Percentiles rank a stretch among this genome's conserved stretches.
Conservation (phyloP, 306 rosid genomes). For the Vigna unguiculata region DNA sequence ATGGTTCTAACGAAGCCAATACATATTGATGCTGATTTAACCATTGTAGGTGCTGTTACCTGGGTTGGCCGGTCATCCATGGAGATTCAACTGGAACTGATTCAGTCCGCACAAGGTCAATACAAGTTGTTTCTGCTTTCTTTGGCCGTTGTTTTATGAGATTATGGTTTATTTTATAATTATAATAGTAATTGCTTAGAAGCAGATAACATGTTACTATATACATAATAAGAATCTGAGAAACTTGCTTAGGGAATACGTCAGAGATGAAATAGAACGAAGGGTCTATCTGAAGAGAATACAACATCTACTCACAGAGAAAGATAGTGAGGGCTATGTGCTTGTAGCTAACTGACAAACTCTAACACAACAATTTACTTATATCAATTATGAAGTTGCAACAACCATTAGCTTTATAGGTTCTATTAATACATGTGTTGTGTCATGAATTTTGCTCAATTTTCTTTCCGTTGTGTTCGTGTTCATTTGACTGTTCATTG, state of each 20-base stretch:
- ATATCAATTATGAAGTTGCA: not conserved
- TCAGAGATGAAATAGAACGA: not conserved
- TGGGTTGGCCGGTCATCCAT: constrained; percentile 90
- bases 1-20: constrained; percentile 77
- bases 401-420: not conserved
- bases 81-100: constrained; percentile 80
- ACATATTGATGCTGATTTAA: constrained; percentile 61
- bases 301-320: not conserved
- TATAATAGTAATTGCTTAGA: constrained; percentile 8
- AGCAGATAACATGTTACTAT: constrained; percentile 16
- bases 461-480: not conserved
- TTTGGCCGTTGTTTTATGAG: not conserved
- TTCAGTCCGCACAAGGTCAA: constrained; percentile 59
- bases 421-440: constrained; percentile 1
- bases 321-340: not conserved
- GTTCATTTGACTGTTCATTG: constrained; percentile 17
- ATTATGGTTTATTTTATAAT: constrained; percentile 2
- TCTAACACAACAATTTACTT: not conserved
- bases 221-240: not conserved
- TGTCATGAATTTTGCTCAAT: constrained; percentile 8
- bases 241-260: not conserved
- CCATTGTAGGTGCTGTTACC: constrained; percentile 78
- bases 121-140: constrained; percentile 23
- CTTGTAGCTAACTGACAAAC: not conserved
- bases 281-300: not conserved